These are phyloP conservation scores for Epichloe gansuensis DNA, from an alignment of 2,329 filamentous ascomycete genomes.

Conservation along the genomic window DNA sequence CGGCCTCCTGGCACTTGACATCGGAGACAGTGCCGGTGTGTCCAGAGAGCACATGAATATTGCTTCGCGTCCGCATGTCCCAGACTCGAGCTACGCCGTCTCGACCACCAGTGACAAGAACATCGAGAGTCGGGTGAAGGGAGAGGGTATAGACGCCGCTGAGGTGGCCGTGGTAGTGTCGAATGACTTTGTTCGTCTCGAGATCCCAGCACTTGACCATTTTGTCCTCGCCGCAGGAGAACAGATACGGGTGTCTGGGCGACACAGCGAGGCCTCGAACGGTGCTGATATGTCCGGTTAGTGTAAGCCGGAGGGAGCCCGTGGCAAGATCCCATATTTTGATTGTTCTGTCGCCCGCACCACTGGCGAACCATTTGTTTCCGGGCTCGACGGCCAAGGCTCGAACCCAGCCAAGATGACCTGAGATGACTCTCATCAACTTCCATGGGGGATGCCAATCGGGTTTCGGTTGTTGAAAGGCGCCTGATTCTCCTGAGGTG, in stretches of 20 bases:
- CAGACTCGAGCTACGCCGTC: slow-evolving; percentile 92
- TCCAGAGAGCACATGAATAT: slow-evolving; percentile 83
- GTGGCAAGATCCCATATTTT: slow-evolving; percentile 97
- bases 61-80: slow-evolving; percentile 96
- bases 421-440: slow-evolving; percentile 92
- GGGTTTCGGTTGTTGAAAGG: slow-evolving; percentile 47
- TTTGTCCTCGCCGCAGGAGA: slow-evolving; percentile 97
- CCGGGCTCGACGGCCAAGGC: slow-evolving; percentile 83
- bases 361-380: slow-evolving; percentile 95
- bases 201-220: slow-evolving; percentile 99
- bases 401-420: slow-evolving; percentile 91
- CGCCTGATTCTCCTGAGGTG: slow-evolving; percentile 16
- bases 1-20: slow-evolving; percentile 85
- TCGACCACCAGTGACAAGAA: slow-evolving; percentile 85
- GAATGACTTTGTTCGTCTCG: slow-evolving; percentile 98
- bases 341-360: slow-evolving; percentile 89
- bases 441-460: slow-evolving; percentile 99
- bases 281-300: slow-evolving; percentile 90
- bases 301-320: slow-evolving; percentile 68
- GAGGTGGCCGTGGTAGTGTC: slow-evolving; percentile 93
- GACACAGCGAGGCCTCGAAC: slow-evolving; percentile 87
- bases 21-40: slow-evolving; percentile 86
- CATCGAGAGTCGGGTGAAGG: slow-evolving; percentile 88
- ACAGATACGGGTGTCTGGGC: slow-evolving; percentile 87
- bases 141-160: slow-evolving; percentile 89